Conservation (phyloP, 2,329 filamentous ascomycete genomes). For the Ambrosiella beaveri region DNA sequence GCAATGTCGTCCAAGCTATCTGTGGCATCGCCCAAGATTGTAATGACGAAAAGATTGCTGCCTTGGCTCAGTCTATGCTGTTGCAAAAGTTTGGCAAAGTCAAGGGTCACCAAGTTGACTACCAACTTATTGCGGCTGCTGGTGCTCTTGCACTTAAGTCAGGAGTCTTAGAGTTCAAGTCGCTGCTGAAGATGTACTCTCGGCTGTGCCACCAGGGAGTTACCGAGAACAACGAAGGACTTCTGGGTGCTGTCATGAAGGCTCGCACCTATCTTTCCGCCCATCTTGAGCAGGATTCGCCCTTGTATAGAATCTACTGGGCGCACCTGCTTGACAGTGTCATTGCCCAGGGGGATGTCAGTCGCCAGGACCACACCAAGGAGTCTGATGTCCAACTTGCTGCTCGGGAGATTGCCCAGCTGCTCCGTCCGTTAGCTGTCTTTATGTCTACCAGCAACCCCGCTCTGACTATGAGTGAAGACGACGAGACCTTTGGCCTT, state of each 20-base stretch:
- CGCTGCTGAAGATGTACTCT: slow-evolving; percentile 68
- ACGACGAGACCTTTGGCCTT: slow-evolving; percentile 52
- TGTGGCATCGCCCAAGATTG: slow-evolving; percentile 72
- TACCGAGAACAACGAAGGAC: slow-evolving; percentile 45
- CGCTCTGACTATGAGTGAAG: slow-evolving; percentile 32
- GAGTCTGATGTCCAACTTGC: slow-evolving; percentile 68
- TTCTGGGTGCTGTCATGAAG: slow-evolving; percentile 58
- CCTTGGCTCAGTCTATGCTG: slow-evolving; percentile 84
- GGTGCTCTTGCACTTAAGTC: slow-evolving; percentile 62
- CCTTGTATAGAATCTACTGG: slow-evolving; percentile 68
- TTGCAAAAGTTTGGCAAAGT: slow-evolving; percentile 89
- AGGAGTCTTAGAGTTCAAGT: slow-evolving; percentile 65
- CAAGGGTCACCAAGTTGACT: slow-evolving; percentile 53
- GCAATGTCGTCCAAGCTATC: slow-evolving; percentile 86
- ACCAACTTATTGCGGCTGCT: slow-evolving; percentile 68
- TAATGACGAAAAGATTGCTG: slow-evolving; percentile 80
- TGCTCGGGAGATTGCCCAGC: slow-evolving; percentile 69
- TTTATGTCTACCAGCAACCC: slow-evolving; percentile 52
- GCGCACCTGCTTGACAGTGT: slow-evolving; percentile 71
- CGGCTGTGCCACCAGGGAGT: slow-evolving; percentile 59
- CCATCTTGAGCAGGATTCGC: slow-evolving; percentile 49
- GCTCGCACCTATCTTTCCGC: slow-evolving; percentile 65
- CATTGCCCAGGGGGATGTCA: slow-evolving; percentile 76
- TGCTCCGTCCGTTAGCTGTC: slow-evolving; percentile 73
- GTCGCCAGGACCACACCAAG: slow-evolving; percentile 54